Conservation (phyloP, 352 stramenopile genomes). For the Globisporangium paddicum region DNA sequence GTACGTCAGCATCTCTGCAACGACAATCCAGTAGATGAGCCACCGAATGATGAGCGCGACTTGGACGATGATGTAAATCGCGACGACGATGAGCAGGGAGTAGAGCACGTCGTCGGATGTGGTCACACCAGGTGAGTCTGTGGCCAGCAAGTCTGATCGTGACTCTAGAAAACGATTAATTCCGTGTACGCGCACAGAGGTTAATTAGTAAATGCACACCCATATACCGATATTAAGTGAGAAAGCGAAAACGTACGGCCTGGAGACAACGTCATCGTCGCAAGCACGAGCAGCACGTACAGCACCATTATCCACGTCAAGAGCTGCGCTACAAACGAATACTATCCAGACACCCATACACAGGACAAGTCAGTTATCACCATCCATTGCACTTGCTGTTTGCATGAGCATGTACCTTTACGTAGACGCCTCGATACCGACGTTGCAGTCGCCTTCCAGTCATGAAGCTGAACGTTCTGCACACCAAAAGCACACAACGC, state of each 20-base stretch:
- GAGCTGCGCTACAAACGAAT: slow-evolving; percentile 28
- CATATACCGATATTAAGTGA: too few relatives aligned
- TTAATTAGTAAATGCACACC: too few relatives aligned
- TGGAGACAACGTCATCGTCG: slow-evolving; percentile 12
- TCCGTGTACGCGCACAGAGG: background rate
- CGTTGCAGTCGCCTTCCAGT: slow-evolving; percentile 30
- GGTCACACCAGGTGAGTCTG: slow-evolving; percentile 12
- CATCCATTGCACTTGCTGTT: too few relatives aligned
- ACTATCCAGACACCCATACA: background rate
- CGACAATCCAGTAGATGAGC: slow-evolving; percentile 81
- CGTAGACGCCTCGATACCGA: slow-evolving; percentile 35
- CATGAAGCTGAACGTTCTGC: slow-evolving; percentile 35
- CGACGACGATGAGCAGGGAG: slow-evolving; percentile 33
- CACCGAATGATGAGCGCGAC: slow-evolving; percentile 75
- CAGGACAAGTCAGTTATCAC: background rate
- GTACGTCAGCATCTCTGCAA: slow-evolving; percentile 56
- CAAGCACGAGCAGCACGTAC: slow-evolving; percentile 30
- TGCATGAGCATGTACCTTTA: slow-evolving; percentile 27
- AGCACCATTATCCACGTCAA: slow-evolving; percentile 33
- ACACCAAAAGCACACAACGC: background rate
- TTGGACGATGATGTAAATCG: slow-evolving; percentile 63
- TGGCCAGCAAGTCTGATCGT: background rate
- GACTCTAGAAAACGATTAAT: background rate
- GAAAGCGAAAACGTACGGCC: slow-evolving; percentile 1
- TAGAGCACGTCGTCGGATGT: slow-evolving; percentile 49